Percentiles rank a stretch among this genome's conserved stretches.
phyloP scores from a whole-genome alignment of 345 rosid genomes.

The Zanthoxylum bungeanum region DNA sequence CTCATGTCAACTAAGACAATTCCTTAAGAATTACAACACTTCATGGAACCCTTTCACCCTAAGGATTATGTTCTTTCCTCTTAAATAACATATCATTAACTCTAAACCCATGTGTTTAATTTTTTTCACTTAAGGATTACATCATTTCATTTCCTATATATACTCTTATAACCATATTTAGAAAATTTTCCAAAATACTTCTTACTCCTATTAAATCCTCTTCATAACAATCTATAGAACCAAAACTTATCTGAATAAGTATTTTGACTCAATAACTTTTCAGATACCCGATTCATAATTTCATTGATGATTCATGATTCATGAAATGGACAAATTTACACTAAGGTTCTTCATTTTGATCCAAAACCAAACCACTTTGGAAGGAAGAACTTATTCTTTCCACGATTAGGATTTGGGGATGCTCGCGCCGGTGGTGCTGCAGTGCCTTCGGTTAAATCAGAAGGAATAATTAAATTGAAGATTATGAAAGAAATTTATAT shows the following conservation, averaged over 20 bases:
- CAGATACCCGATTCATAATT: neutral
- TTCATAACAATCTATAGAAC: neutral
- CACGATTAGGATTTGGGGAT: conserved; percentile 26
- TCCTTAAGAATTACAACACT: too few relatives aligned
- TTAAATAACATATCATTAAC: too few relatives aligned
- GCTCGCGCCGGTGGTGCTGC: conserved; percentile 14
- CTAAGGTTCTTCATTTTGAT: conserved; percentile 30
- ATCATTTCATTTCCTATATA: too few relatives aligned
- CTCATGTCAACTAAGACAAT: too few relatives aligned
- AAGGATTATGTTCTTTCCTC: too few relatives aligned
- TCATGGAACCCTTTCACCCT: too few relatives aligned
- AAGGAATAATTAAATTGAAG: neutral
- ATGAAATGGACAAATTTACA: neutral
- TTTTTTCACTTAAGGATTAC: too few relatives aligned
- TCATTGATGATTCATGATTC: neutral
- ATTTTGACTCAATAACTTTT: neutral
- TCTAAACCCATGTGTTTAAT: too few relatives aligned
- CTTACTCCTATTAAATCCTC: neutral
- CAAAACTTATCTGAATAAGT: conserved; percentile 5
- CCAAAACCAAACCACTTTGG: conserved; percentile 62
- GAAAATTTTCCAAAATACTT: neutral
- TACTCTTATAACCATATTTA: too few relatives aligned
- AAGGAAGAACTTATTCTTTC: conserved; percentile 51
- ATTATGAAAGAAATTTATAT: neutral
- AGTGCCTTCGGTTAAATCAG: conserved; percentile 12